These are phyloP conservation scores for Acidiella bohemica DNA, from an alignment of 495 filamentous ascomycete species.

Conservation along the genomic window DNA sequence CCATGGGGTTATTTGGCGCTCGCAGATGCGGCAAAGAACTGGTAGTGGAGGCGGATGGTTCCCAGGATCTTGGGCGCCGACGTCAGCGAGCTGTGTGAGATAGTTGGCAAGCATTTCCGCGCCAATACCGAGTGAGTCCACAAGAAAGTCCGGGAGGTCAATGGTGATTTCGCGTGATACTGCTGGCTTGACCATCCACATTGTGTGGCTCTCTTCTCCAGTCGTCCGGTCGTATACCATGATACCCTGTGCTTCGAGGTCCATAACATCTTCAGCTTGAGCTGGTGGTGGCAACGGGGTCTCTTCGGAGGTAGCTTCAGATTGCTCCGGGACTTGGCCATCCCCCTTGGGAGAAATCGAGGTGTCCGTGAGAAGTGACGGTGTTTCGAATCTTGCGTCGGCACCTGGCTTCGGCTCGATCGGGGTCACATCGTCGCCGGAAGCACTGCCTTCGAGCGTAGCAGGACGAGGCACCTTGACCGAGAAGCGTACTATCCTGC, in stretches of 20 bases:
- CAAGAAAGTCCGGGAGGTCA: conserved; percentile 78
- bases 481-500: conserved; percentile 79
- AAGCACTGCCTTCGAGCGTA: not conserved
- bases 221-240: conserved; percentile 89
- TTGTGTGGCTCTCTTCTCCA: conserved; percentile 82
- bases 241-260: conserved; percentile 90
- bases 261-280: conserved; percentile 44
- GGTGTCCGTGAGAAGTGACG: not conserved
- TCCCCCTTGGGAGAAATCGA: conserved; percentile 7
- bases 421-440: conserved; percentile 13
- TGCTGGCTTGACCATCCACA: conserved; percentile 99
- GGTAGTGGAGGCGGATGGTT: conserved; percentile 77
- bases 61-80: conserved; percentile 64
- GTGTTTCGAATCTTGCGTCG: not conserved
- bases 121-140: conserved; percentile 85
- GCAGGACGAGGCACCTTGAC: conserved; percentile 38
- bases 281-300: not conserved
- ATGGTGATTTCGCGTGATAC: conserved; percentile 84
- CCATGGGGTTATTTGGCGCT: conserved; percentile 96
- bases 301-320: conserved; percentile 25
- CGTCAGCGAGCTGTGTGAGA: conserved; percentile 76
- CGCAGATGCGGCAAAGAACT: conserved; percentile 90
- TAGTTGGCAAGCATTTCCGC: conserved; percentile 91
- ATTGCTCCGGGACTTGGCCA: conserved; percentile 30
- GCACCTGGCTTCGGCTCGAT: conserved; percentile 5